Base-by-base conservation (phyloP, 495 filamentous ascomycete species). In the Staphylotrichum tortipilum region DNA sequence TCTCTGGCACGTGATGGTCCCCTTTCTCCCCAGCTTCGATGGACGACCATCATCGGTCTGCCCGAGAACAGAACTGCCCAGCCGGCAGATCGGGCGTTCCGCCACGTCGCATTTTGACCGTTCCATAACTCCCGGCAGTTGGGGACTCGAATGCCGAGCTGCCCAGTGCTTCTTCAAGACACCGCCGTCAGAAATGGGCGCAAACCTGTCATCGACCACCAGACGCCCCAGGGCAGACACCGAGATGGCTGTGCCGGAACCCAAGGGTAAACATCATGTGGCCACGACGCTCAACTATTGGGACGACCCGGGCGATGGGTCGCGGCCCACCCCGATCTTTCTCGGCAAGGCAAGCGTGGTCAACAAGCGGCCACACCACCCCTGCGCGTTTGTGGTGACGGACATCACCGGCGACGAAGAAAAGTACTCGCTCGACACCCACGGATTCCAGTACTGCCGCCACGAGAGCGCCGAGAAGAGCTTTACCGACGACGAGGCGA, bases 401-500 rank as follows among this genome's bases (percentile, higher is more conserved):
- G 69, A 72, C 44, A 57, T 72, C 12, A 61, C 62, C 4, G 68
- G 68, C 26, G 61, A 62, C 4, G 66, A 68, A 34, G 47, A 55
- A 43, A 44, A 57, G 3, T 72, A 65, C 56, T 50, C 54, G 2
- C 66, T 72, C 40, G 64, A 71, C 56, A 55, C 29, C 18, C 60
- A 67, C 47, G 69, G 69, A 19, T 72, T 72, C 50, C 68, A 71
- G 26, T 68, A 66, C 51, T 26, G 54, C 17, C 54, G 28, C 1
- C 65, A 62, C 15, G 68, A 58, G 12, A 59, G 46, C 37, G 46
- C 33, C 4, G 58, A 82, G 51, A 58, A 63, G 29, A 75, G 78
- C 7, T 94, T 88, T 67, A 65, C 63, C 10, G 77, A 85, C 49
- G 79, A 84, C 6, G 74, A 76, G 21, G 55, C 75, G 29, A 82